Evolutionary conservation across 2,329 filamentous ascomycete species (phyloP), one percentile per base, ranked within the genome.

Genomic region (Boeremia lycopersici): DNA sequence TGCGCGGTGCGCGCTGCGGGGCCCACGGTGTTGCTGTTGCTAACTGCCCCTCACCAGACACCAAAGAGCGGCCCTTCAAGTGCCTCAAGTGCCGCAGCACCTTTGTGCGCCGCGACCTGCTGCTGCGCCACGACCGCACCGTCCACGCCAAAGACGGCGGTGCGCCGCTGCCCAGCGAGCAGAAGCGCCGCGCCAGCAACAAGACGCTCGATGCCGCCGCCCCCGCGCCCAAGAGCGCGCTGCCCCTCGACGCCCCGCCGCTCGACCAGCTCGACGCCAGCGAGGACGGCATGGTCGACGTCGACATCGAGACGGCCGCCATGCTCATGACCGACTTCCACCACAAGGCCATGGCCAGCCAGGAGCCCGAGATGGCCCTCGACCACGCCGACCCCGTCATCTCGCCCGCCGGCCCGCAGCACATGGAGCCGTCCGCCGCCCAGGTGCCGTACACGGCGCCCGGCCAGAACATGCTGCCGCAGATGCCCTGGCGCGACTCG

Each of bases 261-360:
- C 81, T 97, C 68, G 93, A 97, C 78, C 92, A 96, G 77, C 92
- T 98, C 71, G 92, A 96, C 77, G 90, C 89, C 69, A 90, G 88
- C 78, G 90, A 88, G 75, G 93, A 97, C 76, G 89, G 88, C 74
- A 89, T 93, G 78, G 93, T 97, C 72, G 95, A 97, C 75, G 93
- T 97, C 72, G 95, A 97, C 76, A 89, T 97, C 71, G 93, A 99
- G 82, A 92, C 93, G 68, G 95, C 95, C 66, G 95, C 95, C 66
- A 97, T 98, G 91, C 86, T 99, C 76, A 96, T 99, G 81, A 95
- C 93, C 74, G 93, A 98, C 79, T 89, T 98, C 74, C 93, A 96
- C 79, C 92, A 97, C 81, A 97, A 97, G 82, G 93, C 88, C 69
- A 93, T 93, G 78, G 88, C 85, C 55, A 82, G 86, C 86, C 68